Base-by-base conservation (phyloP, 352 stramenopile genomes). In the Phytophthora podocarpi region DNA sequence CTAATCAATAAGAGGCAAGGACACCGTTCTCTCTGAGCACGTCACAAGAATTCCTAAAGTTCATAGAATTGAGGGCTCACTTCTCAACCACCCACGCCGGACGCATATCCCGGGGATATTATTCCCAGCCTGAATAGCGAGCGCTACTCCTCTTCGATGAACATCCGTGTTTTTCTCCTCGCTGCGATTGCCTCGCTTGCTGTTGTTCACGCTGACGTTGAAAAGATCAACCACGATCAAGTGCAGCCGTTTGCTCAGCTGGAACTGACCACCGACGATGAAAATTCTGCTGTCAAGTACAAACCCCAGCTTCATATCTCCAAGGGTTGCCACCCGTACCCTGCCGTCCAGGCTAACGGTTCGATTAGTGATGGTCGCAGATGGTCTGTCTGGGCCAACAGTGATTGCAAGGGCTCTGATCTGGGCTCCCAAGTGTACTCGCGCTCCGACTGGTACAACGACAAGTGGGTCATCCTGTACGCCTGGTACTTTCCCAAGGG, bases 401-500 rank as follows among this genome's bases (percentile, higher is more conserved):
- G 53, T 11, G 47, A 55, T 1, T 73, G 64, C 64, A 69, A 67
- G 32, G 64, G 64, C 2, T 69, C 64, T 46, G 50, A 15, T 9
- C 42, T 57, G 31, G 64, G 64, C 1, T 61, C 58, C 3, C 64
- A 73, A 36, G 40, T 73, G 21, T 73, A 73, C 40, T 53, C 58
- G 58, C n/a, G n/a, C n/a, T n/a, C n/a, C n/a, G n/a, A n/a, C n/a
- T n/a, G n/a, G n/a, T n/a, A n/a, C n/a, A n/a, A 68, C 6, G 64
- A 46, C 41, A 52, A 55, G 20, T 73, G 46, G 46, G 71, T 47
- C 30, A 53, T 65, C 46, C 53, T 59, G 56, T 64, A 64, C 37
- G 47, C 56, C 11, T 59, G 47, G 56, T 76, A 80, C 56, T 76
- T 80, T 47, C 67, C 71, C 16, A 76, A 80, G 36, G 71, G 67